phyloP scores from a whole-genome alignment of 1,139 yeast genomes.

The Pichiaceae sp. region DNA sequence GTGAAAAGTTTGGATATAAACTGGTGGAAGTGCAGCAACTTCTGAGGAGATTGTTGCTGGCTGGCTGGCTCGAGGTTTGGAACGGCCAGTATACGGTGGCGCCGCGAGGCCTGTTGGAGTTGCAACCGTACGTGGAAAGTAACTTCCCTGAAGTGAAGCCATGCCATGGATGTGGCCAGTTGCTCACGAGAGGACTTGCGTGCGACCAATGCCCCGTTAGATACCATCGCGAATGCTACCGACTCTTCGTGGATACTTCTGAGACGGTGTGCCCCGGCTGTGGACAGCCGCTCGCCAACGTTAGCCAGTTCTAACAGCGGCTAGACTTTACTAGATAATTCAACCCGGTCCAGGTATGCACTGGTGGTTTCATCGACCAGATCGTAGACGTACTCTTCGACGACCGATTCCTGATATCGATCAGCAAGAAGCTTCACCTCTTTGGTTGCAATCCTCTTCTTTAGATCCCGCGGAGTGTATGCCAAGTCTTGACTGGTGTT shows the following conservation, averaged over 20 bases:
- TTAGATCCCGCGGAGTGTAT: conserved; percentile 31
- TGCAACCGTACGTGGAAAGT: conserved; percentile 35
- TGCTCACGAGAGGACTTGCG: conserved; percentile 46
- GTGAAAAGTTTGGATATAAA: conserved; percentile 25
- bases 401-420: conserved; percentile 60
- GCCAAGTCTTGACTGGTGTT: conserved; percentile 65
- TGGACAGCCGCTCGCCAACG: conserved; percentile 9
- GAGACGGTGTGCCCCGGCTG: conserved; percentile 15
- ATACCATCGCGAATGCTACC: conserved; percentile 43
- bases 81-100: conserved; percentile 26
- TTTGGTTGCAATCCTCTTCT: conserved; percentile 16
- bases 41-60: conserved; percentile 33
- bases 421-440: conserved; percentile 44
- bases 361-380: conserved; percentile 79
- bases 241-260: conserved; percentile 21
- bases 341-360: conserved; percentile 39
- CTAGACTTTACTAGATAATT: conserved; percentile 3
- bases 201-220: conserved; percentile 32
- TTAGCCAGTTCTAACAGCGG: conserved; percentile 6
- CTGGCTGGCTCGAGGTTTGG: conserved; percentile 43
- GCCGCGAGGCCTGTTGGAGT: conserved; percentile 37
- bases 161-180: conserved; percentile 49
- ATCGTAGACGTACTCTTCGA: conserved; percentile 81
- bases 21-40: conserved; percentile 24
- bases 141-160: conserved; percentile 31